These are phyloP conservation scores for Coemansia sp. DNA, from an alignment of 371 early-diverging fungal genomes.

Conservation along the genomic window DNA sequence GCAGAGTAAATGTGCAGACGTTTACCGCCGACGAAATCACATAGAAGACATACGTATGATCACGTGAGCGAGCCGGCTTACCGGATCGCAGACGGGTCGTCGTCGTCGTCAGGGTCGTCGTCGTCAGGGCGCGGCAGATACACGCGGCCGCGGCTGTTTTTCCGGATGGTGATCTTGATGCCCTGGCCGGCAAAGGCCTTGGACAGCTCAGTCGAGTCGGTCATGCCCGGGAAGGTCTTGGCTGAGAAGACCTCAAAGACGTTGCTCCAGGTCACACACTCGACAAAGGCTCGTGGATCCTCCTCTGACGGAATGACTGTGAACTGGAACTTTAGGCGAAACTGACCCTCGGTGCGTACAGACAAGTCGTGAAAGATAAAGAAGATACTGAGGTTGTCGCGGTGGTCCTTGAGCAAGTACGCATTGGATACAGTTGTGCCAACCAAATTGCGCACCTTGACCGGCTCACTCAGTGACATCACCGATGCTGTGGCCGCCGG, in stretches of 20 bases:
- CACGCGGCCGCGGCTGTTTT: constrained; percentile 41
- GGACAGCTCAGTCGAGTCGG: constrained; percentile 63
- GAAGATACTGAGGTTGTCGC: constrained; percentile 67
- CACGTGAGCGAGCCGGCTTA: constrained; percentile 11
- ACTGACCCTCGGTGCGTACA: constrained; percentile 56
- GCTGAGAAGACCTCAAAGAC: constrained; percentile 60
- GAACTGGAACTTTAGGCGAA: constrained; percentile 53
- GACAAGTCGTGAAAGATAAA: constrained; percentile 57
- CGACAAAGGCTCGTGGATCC: constrained; percentile 48
- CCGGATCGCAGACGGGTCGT: constrained; percentile 23
- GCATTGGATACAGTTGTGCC: constrained; percentile 73
- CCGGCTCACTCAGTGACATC: constrained; percentile 51
- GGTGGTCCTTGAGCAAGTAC: constrained; percentile 61
- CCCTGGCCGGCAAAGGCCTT: constrained; percentile 62
- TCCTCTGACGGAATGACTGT: constrained; percentile 47
- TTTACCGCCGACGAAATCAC: not conserved
- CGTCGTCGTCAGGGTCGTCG: constrained; percentile 34
- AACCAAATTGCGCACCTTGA: constrained; percentile 62
- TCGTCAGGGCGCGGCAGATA: constrained; percentile 32
- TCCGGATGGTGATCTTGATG: constrained; percentile 61
- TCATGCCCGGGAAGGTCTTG: constrained; percentile 67
- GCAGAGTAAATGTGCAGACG: no score
- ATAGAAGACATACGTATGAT: not conserved
- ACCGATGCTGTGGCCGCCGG: constrained; percentile 32
- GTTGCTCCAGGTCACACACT: constrained; percentile 50